Base-by-base conservation (phyloP, 2,329 filamentous ascomycete species). In the Harringtonia lauricola region DNA sequence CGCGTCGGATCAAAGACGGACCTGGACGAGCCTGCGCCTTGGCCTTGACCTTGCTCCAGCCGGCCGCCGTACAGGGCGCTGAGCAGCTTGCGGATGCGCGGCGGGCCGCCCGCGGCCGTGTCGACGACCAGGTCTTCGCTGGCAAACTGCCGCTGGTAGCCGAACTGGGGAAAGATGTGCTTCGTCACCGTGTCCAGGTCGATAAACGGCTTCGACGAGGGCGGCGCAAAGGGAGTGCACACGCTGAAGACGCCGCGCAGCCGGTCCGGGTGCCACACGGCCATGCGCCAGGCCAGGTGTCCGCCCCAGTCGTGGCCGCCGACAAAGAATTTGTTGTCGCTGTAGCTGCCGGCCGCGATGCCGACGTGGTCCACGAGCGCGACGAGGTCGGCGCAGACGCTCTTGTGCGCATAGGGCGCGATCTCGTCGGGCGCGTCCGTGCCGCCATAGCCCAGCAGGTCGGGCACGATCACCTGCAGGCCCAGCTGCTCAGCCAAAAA, bases 301-400 rank as follows among this genome's bases (percentile, higher is more conserved):
- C 86, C 88, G 59, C 90, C 90, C 86, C 90, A 95, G 64, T 96
- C 90, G 64, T 95, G 90, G 8, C 88, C 90, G 39, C 88, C 87
- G 14, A 95, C 72, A 45, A 95, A 81, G 55, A 95, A 52, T 36
- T 41, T 43, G 21, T 22, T 21, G 28, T 29, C 82, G 44, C 64
- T 64, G 42, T 45, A 40, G 24, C 40, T 36, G 17, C 26, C 31
- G 37, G 39, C 43, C 8, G 41, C 68, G 24, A 68, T 63, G 51
- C 81, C 71, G 44, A 68, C 64, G 49, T 81, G 71, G 47, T 65
- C 66, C 8, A 83, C 78, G 21, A 96, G 71, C 48, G 78, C 79
- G 19, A 78, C 81, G 51, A 96, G 73, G 56, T 95, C 87, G 43
- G 80, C 76, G 17, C 83, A 72, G 47, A 84, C 76, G 50, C 72